Evolutionary conservation across 2,329 filamentous ascomycete genomes (phyloP).

Genomic region (Phyllosticta citriasiana): DNA sequence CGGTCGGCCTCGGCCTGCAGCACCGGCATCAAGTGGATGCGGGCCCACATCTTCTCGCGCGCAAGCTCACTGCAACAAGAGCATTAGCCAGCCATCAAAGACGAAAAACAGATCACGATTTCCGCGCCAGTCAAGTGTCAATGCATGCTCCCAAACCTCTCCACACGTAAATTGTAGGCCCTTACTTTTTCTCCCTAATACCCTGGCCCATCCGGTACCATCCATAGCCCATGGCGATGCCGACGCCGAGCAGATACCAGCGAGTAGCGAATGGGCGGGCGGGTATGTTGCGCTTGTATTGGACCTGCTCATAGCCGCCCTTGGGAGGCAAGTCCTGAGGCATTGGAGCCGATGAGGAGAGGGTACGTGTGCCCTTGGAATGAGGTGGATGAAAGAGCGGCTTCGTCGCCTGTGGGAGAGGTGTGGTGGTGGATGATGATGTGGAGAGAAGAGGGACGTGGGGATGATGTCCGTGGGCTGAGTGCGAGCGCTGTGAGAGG

Average conservation of each 20-base stretch:
- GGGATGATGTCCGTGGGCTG: neutral
- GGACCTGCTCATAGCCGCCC: slow-evolving; percentile 91
- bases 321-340: slow-evolving; percentile 93
- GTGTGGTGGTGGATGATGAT: neutral
- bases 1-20: slow-evolving; percentile 96
- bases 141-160: neutral
- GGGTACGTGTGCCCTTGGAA: neutral
- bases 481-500: slow-evolving; percentile 6
- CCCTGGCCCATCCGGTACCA: slow-evolving; percentile 80
- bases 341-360: slow-evolving; percentile 48
- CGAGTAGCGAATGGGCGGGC: slow-evolving; percentile 80
- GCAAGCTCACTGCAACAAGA: slow-evolving; percentile 62
- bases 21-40: slow-evolving; percentile 87
- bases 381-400: neutral
- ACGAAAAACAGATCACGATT: neutral
- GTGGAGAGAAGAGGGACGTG: neutral
- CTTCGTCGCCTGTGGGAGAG: slow-evolving; percentile 3
- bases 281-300: slow-evolving; percentile 97
- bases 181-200: slow-evolving; percentile 85
- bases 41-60: slow-evolving; percentile 96
- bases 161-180: slow-evolving; percentile 11
- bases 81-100: neutral
- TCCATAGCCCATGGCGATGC: slow-evolving; percentile 73
- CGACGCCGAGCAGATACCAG: slow-evolving; percentile 66
- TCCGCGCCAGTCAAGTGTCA: neutral